These are phyloP conservation scores for Fusarium kyushuense DNA, from an alignment of 2,329 filamentous ascomycete species.

Conservation along the genomic window DNA sequence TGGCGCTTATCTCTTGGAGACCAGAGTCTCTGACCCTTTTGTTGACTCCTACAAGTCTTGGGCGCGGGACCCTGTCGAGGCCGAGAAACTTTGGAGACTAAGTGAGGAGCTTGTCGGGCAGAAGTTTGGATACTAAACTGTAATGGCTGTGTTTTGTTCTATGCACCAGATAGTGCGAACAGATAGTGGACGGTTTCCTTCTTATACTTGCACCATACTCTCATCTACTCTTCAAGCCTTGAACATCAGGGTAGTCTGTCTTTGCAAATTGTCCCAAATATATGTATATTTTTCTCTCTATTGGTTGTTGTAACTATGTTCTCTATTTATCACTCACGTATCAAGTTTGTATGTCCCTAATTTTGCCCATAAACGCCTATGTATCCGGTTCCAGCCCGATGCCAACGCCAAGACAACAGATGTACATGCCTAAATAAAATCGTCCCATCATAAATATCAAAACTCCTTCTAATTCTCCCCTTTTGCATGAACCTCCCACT, in stretches of 20 bases:
- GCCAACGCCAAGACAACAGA: slow-evolving; percentile 21
- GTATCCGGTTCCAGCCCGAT: slow-evolving; percentile 28
- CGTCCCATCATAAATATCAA: not conserved
- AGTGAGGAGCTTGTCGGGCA: slow-evolving; percentile 61
- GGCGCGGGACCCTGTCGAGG: slow-evolving; percentile 51
- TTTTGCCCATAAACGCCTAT: slow-evolving; percentile 9
- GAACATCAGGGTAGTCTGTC: not conserved
- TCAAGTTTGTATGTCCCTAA: slow-evolving; percentile 1
- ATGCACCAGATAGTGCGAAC: not conserved
- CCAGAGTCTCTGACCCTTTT: slow-evolving; percentile 50
- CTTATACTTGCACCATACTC: not conserved
- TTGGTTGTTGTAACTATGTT: not conserved
- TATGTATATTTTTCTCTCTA: not conserved
- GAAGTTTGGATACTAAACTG: slow-evolving; percentile 51
- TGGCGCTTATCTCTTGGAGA: slow-evolving; percentile 50
- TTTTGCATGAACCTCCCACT: slow-evolving; percentile 52
- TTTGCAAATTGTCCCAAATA: not conserved
- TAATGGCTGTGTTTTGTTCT: not conserved
- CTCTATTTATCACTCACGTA: not conserved
- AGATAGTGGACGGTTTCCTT: not conserved
- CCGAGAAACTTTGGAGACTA: slow-evolving; percentile 59
- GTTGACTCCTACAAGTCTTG: slow-evolving; percentile 49
- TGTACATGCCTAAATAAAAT: not conserved
- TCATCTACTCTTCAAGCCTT: too few species aligned
- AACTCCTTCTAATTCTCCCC: not conserved